These are phyloP conservation scores for Alternaria burnsii DNA, from an alignment of 2,329 filamentous ascomycete species.

Conservation along the genomic window DNA sequence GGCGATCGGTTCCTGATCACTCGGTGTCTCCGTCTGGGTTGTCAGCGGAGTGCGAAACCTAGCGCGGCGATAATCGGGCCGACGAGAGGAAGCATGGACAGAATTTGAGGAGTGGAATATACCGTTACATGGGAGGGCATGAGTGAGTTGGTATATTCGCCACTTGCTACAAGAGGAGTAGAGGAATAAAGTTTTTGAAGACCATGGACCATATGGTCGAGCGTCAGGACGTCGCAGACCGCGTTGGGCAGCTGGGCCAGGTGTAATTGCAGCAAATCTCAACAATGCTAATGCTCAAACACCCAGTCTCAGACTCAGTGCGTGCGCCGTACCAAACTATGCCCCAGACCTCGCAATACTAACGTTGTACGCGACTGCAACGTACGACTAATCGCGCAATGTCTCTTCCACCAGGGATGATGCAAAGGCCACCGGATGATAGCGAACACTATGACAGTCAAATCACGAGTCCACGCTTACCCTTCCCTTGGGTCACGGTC, in stretches of 20 bases:
- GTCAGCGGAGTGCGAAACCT: conserved; percentile 18
- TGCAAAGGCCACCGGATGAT: conserved; percentile 7
- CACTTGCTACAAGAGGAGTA: conserved; percentile 11
- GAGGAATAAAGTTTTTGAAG: conserved; percentile 9
- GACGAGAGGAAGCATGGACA: conserved; percentile 10
- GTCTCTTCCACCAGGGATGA: not conserved
- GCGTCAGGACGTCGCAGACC: conserved; percentile 8
- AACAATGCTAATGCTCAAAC: conserved; percentile 15
- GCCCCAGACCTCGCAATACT: conserved; percentile 9
- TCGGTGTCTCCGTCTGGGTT: conserved; percentile 4
- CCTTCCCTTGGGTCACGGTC: conserved; percentile 2
- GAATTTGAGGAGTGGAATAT: conserved; percentile 5
- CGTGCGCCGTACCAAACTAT: conserved; percentile 13
- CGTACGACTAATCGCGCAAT: conserved; percentile 17
- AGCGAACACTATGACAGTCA: conserved; percentile 1
- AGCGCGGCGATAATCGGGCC: conserved; percentile 18
- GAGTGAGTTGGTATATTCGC: conserved; percentile 14
- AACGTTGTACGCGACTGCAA: conserved; percentile 6
- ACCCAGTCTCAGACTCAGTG: conserved; percentile 14
- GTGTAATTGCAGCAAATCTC: conserved; percentile 10
- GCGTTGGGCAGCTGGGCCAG: conserved; percentile 5
- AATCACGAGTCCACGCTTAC: not conserved
- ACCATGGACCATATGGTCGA: conserved; percentile 1
- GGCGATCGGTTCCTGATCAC: conserved; percentile 14
- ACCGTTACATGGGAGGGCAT: conserved; percentile 14